Evolutionary conservation across 306 rosid species (phyloP).

Genomic region (Benincasa hispida): DNA sequence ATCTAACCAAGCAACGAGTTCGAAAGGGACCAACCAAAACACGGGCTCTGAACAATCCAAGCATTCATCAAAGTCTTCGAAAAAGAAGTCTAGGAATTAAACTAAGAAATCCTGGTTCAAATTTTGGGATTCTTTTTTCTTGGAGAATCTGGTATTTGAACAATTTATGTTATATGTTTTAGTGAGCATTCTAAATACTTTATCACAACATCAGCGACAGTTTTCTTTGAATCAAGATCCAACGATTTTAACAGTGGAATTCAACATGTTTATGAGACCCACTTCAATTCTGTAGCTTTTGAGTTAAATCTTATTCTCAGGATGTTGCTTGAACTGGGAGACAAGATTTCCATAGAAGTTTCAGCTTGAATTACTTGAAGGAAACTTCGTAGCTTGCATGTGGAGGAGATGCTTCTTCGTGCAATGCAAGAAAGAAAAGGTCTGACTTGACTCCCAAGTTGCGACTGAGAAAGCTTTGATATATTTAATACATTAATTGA

Average conservation of each 20-base stretch:
- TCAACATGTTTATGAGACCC: background rate
- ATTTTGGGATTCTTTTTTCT: background rate
- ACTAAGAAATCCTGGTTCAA: background rate
- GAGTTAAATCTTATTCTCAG: background rate
- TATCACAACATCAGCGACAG: constrained; percentile 8
- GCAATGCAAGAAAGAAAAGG: background rate
- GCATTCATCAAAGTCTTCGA: constrained; percentile 52
- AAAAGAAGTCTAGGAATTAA: constrained; percentile 82
- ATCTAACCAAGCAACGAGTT: constrained; percentile 41
- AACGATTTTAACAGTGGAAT: background rate
- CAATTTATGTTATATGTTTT: constrained; percentile 12
- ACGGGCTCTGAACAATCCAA: constrained; percentile 39
- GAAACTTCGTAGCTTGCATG: background rate
- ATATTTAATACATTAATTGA: too few relatives aligned
- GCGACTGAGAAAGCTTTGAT: background rate
- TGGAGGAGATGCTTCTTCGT: background rate
- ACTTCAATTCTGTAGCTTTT: background rate
- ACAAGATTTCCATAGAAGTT: background rate
- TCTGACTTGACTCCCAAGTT: constrained; percentile 1
- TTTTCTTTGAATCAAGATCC: constrained; percentile 6
- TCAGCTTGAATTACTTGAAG: background rate
- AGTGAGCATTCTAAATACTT: constrained; percentile 9
- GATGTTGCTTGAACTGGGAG: constrained; percentile 1
- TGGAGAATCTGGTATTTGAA: constrained; percentile 3
- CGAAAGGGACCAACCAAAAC: constrained; percentile 49